A percentile compares a stretch with the other conserved stretches of the same genome.
Evolutionary conservation across 2,329 filamentous ascomycete species (phyloP).

Genomic region (Penicillium sp.): DNA sequence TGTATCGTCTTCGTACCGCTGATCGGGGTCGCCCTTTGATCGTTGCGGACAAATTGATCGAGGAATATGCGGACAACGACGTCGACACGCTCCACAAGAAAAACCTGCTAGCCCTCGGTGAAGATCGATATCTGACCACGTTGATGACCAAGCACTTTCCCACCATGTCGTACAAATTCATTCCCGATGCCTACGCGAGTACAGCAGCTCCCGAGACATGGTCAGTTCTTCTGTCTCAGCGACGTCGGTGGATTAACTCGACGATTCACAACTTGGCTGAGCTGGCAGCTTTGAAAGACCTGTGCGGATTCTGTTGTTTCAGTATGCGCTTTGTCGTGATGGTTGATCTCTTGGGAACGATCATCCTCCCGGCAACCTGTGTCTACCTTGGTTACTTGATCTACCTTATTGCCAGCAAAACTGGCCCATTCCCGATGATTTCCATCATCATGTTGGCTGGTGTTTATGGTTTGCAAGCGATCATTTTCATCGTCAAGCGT

Average conservation of each 20-base stretch:
- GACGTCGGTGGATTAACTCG: conserved; percentile 99
- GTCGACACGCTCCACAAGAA: conserved; percentile 95
- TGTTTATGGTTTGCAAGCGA: conserved; percentile 92
- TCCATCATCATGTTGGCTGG: conserved; percentile 87
- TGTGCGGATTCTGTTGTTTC: conserved; percentile 99
- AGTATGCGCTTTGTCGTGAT: conserved; percentile 97
- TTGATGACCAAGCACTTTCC: conserved; percentile 99
- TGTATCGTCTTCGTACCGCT: conserved; percentile 94
- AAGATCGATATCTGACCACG: conserved; percentile 96
- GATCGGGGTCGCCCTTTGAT: conserved; percentile 95
- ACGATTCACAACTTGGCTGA: conserved; percentile 96
- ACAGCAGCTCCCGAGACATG: conserved; percentile 94
- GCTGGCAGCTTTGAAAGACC: conserved; percentile 84
- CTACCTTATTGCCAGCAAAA: conserved; percentile 71
- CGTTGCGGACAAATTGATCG: conserved; percentile 84
- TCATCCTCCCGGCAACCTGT: conserved; percentile 88
- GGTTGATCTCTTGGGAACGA: conserved; percentile 88
- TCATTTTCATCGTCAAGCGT: conserved; percentile 95
- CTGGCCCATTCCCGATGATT: conserved; percentile 80
- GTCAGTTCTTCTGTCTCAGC: conserved; percentile 93
- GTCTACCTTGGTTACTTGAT: conserved; percentile 87
- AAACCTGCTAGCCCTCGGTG: conserved; percentile 89
- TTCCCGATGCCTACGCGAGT: conserved; percentile 88
- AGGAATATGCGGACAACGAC: conserved; percentile 84
- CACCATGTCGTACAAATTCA: conserved; percentile 92